Percentiles rank a stretch among this genome's conserved stretches.
phyloP scores from a whole-genome alignment of 176 grass and related monocot species.

The Triticum dicoccoides region DNA sequence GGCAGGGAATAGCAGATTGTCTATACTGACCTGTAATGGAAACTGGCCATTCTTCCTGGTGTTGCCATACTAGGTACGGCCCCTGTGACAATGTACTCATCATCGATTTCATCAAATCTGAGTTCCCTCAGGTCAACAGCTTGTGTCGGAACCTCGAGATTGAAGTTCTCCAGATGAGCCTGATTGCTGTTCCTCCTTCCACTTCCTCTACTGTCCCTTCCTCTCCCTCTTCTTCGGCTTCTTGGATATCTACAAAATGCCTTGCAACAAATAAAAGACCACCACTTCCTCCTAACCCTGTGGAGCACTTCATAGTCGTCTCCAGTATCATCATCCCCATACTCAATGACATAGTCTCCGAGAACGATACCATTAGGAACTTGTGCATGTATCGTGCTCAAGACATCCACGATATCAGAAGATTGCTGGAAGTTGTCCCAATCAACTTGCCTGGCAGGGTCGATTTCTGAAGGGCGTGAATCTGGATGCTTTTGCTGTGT shows the following conservation, averaged over 20 bases:
- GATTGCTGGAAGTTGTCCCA: slow-evolving; percentile 99
- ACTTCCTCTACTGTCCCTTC: slow-evolving; percentile 43
- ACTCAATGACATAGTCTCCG: slow-evolving; percentile 97
- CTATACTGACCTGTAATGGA: slow-evolving; percentile 58
- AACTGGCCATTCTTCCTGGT: slow-evolving; percentile 54
- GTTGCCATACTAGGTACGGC: slow-evolving; percentile 45
- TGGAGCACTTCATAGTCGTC: slow-evolving; percentile 75
- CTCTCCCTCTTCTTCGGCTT: slow-evolving; percentile 57
- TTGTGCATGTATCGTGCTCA: slow-evolving; percentile 92
- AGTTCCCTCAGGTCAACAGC: slow-evolving; percentile 79
- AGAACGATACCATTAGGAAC: slow-evolving; percentile 87
- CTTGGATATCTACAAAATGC: slow-evolving; percentile 77
- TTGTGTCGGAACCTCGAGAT: slow-evolving; percentile 60
- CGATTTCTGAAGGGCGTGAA: slow-evolving; percentile 89
- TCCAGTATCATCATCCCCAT: slow-evolving; percentile 85
- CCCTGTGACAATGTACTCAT: slow-evolving; percentile 73
- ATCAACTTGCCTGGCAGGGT: slow-evolving; percentile 76
- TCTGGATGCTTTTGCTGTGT: slow-evolving; percentile 83
- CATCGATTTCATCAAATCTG: slow-evolving; percentile 85
- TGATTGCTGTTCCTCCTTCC: slow-evolving; percentile 56
- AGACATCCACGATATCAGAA: slow-evolving; percentile 93
- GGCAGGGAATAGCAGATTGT: not conserved
- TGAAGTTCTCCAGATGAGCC: slow-evolving; percentile 59
- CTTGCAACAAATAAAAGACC: slow-evolving; percentile 86
- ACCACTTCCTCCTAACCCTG: slow-evolving; percentile 71